phyloP scores from a whole-genome alignment of 768 basidiomycete genomes.

The Pleurotus pulmonarius region DNA sequence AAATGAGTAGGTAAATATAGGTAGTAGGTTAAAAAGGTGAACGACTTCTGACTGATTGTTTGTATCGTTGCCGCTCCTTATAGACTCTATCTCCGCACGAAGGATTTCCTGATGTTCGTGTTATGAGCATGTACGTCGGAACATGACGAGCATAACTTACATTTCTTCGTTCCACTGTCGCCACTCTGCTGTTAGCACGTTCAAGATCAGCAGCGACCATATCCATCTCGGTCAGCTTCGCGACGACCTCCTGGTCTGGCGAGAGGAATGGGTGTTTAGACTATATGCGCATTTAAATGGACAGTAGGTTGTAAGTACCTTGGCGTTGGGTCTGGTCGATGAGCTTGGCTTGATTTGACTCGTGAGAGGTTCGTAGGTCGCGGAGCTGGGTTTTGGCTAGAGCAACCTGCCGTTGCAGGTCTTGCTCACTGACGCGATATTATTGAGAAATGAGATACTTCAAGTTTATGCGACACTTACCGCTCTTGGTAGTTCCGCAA shows the following conservation, averaged over 20 bases:
- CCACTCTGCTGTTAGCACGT: constrained; percentile 91
- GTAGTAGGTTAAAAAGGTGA: neutral
- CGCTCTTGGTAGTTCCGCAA: constrained; percentile 95
- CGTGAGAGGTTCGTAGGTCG: constrained; percentile 87
- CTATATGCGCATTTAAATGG: neutral
- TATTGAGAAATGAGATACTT: neutral
- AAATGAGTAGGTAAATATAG: neutral
- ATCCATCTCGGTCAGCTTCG: constrained; percentile 90
- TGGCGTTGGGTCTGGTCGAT: constrained; percentile 89
- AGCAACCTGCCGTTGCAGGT: constrained; percentile 88
- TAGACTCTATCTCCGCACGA: constrained; percentile 89
- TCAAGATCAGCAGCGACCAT: constrained; percentile 94
- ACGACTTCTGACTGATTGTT: constrained; percentile 56
- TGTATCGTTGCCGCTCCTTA: constrained; percentile 73
- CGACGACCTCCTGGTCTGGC: constrained; percentile 85
- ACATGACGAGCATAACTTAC: constrained; percentile 35
- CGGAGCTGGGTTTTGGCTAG: constrained; percentile 85
- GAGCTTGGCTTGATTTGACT: constrained; percentile 89
- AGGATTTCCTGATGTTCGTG: constrained; percentile 69
- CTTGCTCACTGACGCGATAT: constrained; percentile 67
- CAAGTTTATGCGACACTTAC: constrained; percentile 35
- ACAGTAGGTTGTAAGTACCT: constrained; percentile 39
- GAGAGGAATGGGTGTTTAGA: neutral
- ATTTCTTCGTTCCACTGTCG: constrained; percentile 90
- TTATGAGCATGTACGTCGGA: neutral